Percentiles rank a stretch among this genome's conserved stretches.
Evolutionary conservation across 108 stramenopile genomes (phyloP).

Genomic region (Schizochytrium sp.): DNA sequence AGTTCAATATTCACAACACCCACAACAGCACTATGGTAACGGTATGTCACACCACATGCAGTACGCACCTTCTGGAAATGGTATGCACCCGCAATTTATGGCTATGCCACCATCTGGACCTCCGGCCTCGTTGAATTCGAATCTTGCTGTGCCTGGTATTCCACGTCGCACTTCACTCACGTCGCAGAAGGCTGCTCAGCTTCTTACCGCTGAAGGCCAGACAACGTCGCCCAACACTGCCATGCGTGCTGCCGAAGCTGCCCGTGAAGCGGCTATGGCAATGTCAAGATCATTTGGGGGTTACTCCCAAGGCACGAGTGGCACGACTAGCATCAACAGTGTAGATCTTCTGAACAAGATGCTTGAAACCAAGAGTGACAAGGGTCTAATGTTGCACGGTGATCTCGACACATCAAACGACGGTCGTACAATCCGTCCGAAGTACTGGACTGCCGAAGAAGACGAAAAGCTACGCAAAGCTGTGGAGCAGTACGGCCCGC

Average conservation of each 20-base stretch:
- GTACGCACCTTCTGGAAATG: no score
- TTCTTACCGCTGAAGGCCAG: neutral
- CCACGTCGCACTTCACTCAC: neutral
- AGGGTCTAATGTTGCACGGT: slow-evolving; percentile 55
- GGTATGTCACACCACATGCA: no score
- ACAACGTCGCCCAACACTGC: slow-evolving; percentile 23
- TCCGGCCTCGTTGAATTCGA: neutral
- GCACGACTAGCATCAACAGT: slow-evolving; percentile 51
- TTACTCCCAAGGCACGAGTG: neutral
- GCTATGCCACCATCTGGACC: slow-evolving; percentile 23
- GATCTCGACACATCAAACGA: slow-evolving; percentile 47
- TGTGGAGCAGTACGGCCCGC: slow-evolving; percentile 14
- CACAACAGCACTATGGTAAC: no score
- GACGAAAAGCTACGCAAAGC: slow-evolving; percentile 47
- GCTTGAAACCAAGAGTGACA: slow-evolving; percentile 52
- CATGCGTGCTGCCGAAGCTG: slow-evolving; percentile 5
- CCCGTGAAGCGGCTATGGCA: neutral
- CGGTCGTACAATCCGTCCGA: slow-evolving; percentile 1
- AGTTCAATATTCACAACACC: no score
- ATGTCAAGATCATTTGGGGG: neutral
- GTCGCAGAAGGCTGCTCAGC: slow-evolving; percentile 19
- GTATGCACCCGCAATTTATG: neutral
- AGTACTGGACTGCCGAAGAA: slow-evolving; percentile 55
- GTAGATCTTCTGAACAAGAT: slow-evolving; percentile 44
- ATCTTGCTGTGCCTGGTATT: neutral